Conservation (phyloP, 2,329 filamentous ascomycete species). For the Ophiocordyceps australis region DNA sequence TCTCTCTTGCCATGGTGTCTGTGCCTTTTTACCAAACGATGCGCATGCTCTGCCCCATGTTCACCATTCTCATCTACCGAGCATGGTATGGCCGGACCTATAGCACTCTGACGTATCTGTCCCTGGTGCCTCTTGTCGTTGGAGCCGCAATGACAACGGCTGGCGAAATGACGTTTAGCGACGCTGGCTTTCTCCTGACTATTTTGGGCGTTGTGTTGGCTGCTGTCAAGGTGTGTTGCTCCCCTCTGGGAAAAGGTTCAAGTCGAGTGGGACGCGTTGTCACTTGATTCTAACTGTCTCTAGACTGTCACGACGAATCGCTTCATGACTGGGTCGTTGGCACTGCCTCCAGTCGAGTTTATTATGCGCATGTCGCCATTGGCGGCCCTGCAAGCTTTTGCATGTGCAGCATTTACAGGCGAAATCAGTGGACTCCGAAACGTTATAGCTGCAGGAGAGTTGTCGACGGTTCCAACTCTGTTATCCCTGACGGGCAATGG, state of each 20-base stretch:
- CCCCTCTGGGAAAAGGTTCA: no score
- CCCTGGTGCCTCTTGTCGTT: constrained; percentile 39
- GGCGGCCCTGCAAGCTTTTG: constrained; percentile 34
- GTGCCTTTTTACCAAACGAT: constrained; percentile 50
- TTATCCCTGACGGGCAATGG: constrained; percentile 30
- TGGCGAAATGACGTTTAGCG: constrained; percentile 45
- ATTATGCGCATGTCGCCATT: constrained; percentile 45
- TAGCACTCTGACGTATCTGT: constrained; percentile 35
- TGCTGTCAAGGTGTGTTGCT: constrained; percentile 29
- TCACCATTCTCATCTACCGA: constrained; percentile 43
- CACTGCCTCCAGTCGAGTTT: constrained; percentile 38
- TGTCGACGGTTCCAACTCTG: constrained; percentile 16
- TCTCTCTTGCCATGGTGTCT: constrained; percentile 41
- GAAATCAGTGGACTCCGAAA: constrained; percentile 26
- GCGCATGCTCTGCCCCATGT: constrained; percentile 41
- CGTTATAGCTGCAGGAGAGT: constrained; percentile 14
- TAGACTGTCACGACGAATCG: constrained; percentile 44
- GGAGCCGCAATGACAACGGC: constrained; percentile 41
- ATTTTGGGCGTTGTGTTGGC: constrained; percentile 34
- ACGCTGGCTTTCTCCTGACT: constrained; percentile 34
- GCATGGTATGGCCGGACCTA: constrained; percentile 35
- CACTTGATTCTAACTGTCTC: constrained; percentile 3
- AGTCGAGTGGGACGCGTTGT: not conserved
- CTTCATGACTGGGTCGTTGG: constrained; percentile 42
- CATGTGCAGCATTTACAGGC: constrained; percentile 31